Base-by-base conservation (phyloP, 2,329 filamentous ascomycete genomes). In the Cephalotrichum gorgonifer region DNA sequence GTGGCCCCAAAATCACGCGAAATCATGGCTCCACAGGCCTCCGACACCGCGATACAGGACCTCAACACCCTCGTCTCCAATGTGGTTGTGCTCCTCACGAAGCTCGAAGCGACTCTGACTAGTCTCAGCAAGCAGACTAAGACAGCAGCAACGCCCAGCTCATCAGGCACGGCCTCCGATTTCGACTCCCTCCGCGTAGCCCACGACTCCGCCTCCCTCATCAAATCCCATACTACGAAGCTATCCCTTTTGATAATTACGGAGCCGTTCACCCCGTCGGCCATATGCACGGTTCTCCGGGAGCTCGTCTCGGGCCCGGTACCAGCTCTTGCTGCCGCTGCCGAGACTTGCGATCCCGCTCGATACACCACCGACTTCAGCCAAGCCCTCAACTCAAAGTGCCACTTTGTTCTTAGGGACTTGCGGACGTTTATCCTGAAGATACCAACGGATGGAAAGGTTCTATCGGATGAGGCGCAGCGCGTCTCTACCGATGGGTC, bases 191-290 rank as follows among this genome's bases (percentile, higher is more conserved):
- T 95, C 23, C 68, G 79, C 14, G 74, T 91, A 51, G 79, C 90
- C 30, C 76, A 78, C 57, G 84, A 90, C 57, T 77, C 86, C 0
- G 78, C 87, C 1, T 78, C 75, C 25, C 73, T 94, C 5, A 79
- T 95, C 51, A 83, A 80, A 61, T 87, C 89, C 0, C 88, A 96
- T 61, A 79, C 83, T 2, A 95, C 89, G 6, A 95, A 95, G 54
- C 74, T 96, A 25, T 91, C 87, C 0, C 81, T 96, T 1, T 76
- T 97, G 12, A 78, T 93, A 2, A 85, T 94, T 59, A 95, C 87
- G 59, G 78, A 87, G 17, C 90, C 91, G 1, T 94, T 95, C 56
- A 93, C 89, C 0, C 82, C 87, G 0, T 81, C 83, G 1, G 90
- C 88, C 5, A 74, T 95, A 30, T 69, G 67, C 9, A 81, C 76